Percentiles rank a stretch among this genome's conserved stretches.
These are phyloP conservation scores for Prunus mira DNA, from an alignment of 306 rosid species.

Conservation along the genomic window DNA sequence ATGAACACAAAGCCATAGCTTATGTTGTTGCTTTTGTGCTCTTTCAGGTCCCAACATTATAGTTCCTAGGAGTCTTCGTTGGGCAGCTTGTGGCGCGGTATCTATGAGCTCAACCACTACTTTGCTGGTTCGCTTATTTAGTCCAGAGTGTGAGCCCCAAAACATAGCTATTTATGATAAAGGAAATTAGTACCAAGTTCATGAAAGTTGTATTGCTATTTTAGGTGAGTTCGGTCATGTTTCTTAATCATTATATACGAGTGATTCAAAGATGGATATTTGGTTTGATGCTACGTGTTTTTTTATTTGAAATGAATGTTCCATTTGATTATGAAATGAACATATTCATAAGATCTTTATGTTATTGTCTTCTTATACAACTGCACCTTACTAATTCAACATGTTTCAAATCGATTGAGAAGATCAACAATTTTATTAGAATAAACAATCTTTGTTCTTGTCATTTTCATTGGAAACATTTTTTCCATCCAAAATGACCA, in stretches of 20 bases:
- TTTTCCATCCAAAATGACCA: too few relatives aligned
- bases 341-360: background rate
- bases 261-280: background rate
- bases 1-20: background rate
- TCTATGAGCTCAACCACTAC: slow-evolving; percentile 70
- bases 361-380: too few relatives aligned
- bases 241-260: background rate
- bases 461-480: too few relatives aligned
- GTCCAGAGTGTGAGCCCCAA: slow-evolving; percentile 95
- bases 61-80: slow-evolving; percentile 71
- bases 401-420: too few relatives aligned
- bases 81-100: slow-evolving; percentile 87
- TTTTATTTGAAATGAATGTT: background rate
- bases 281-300: background rate
- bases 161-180: slow-evolving; percentile 89
- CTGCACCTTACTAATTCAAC: too few relatives aligned
- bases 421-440: too few relatives aligned
- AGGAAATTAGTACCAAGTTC: slow-evolving; percentile 30
- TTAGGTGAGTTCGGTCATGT: background rate
- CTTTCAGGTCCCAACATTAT: slow-evolving; percentile 82
- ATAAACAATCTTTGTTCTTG: too few relatives aligned
- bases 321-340: background rate
- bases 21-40: slow-evolving; percentile 10
- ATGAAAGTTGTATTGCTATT: background rate
- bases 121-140: slow-evolving; percentile 74